phyloP scores from a whole-genome alignment of 2,329 filamentous ascomycete genomes.

The Fusarium robinianum region DNA sequence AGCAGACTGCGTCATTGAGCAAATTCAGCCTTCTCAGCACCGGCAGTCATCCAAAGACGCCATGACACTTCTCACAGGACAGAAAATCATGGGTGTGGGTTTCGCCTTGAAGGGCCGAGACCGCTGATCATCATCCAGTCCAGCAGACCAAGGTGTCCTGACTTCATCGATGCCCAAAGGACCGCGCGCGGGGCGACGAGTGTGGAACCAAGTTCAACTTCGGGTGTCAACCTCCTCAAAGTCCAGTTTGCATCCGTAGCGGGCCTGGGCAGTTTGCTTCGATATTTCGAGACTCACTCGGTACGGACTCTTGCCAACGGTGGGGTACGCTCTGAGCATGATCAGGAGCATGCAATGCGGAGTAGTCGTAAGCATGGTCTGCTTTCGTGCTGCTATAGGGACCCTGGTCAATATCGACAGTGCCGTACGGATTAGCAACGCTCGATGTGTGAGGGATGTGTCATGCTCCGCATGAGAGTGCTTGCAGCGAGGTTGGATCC shows the following conservation, averaged over 20 bases:
- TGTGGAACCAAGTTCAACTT: constrained; percentile 7
- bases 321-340: no score
- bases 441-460: neutral
- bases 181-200: constrained; percentile 12
- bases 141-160: constrained; percentile 9
- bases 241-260: neutral
- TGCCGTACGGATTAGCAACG: no score
- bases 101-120: constrained; percentile 9
- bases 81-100: neutral
- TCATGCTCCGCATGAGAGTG: neutral
- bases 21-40: no score
- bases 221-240: neutral
- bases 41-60: no score
- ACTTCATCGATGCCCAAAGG: constrained; percentile 15
- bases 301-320: no score
- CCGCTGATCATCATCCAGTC: constrained; percentile 19
- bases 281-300: no score
- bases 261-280: no score
- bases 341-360: no score
- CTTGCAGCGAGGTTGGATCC: no score
- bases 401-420: constrained; percentile 20
- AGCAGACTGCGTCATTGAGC: no score
- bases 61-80: no score
- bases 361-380: constrained; percentile 27
- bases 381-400: constrained; percentile 26